Percentiles rank a stretch among this genome's conserved stretches.
These are phyloP conservation scores for Tolypocladium tropicale DNA, from an alignment of 2,329 filamentous ascomycete genomes.

Conservation along the genomic window DNA sequence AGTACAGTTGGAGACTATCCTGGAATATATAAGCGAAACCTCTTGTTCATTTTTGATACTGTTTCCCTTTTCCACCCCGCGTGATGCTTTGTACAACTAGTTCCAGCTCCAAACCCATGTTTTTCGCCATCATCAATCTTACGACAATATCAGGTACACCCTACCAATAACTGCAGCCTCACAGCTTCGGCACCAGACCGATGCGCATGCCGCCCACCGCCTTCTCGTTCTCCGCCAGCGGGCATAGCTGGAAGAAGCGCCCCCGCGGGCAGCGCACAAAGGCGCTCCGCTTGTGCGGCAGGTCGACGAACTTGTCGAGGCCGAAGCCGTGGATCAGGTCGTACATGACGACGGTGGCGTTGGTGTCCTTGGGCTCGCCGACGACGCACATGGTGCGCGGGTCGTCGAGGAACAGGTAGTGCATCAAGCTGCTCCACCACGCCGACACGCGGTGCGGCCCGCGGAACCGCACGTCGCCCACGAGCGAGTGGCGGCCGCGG, in stretches of 20 bases:
- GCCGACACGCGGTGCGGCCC: constrained; percentile 50
- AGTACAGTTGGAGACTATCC: neutral
- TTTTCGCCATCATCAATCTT: no score
- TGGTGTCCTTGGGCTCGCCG: constrained; percentile 64
- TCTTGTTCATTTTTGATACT: no score
- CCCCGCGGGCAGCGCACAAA: constrained; percentile 55
- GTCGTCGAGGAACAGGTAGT: constrained; percentile 53
- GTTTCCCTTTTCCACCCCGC: no score
- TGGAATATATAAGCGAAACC: neutral
- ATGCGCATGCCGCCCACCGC: constrained; percentile 42
- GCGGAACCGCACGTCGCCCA: constrained; percentile 48
- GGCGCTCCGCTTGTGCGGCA: constrained; percentile 62
- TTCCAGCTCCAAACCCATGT: no score
- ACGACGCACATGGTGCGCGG: constrained; percentile 45
- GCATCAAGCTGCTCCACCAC: constrained; percentile 53
- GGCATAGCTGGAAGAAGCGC: constrained; percentile 60
- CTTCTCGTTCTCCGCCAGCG: constrained; percentile 46
- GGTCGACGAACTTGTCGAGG: constrained; percentile 61
- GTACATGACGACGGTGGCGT: constrained; percentile 60
- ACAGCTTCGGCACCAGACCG: constrained; percentile 44
- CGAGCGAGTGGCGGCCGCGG: constrained; percentile 47
- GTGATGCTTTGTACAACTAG: no score
- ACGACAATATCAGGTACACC: no score
- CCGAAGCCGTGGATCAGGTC: constrained; percentile 66
- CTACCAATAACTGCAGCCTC: constrained; percentile 5